These are phyloP conservation scores for Pseudozyma sp. DNA, from an alignment of 1,284 basidiomycete genomes.

Conservation along the genomic window DNA sequence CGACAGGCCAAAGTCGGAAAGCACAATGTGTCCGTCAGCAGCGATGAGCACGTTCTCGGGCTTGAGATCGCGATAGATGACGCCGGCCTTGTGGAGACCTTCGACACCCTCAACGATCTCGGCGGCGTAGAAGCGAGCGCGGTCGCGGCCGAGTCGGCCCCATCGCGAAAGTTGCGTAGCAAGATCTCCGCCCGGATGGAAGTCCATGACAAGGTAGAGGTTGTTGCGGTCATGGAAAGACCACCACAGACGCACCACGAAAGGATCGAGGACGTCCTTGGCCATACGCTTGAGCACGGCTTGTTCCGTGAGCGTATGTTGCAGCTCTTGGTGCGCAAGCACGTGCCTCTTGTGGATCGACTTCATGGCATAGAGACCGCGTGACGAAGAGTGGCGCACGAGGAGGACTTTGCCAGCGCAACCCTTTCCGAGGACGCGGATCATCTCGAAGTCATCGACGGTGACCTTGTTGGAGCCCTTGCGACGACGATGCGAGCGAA, in stretches of 20 bases:
- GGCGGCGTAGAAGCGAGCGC: slow-evolving; percentile 96
- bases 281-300: slow-evolving; percentile 78
- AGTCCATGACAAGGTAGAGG: slow-evolving; percentile 71
- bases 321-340: slow-evolving; percentile 67
- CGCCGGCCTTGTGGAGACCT: slow-evolving; percentile 98
- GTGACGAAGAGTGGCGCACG: slow-evolving; percentile 58
- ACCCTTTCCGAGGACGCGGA: slow-evolving; percentile 68
- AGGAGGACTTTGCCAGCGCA: slow-evolving; percentile 68
- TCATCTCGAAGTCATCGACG: slow-evolving; percentile 76
- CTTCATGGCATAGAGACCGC: slow-evolving; percentile 66
- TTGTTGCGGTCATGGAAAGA: slow-evolving; percentile 68
- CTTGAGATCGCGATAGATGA: slow-evolving; percentile 98
- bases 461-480: slow-evolving; percentile 60
- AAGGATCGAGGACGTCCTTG: slow-evolving; percentile 65
- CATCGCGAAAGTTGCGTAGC: slow-evolving; percentile 80
- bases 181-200: slow-evolving; percentile 99
- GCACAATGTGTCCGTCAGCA: slow-evolving; percentile 98
- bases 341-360: slow-evolving; percentile 68
- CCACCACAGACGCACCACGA: slow-evolving; percentile 68
- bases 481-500: slow-evolving; percentile 24
- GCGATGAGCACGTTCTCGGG: slow-evolving; percentile 99
- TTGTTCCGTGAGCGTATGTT: slow-evolving; percentile 67
- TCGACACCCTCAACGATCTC: slow-evolving; percentile 98
- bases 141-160: slow-evolving; percentile 92
- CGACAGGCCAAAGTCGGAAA: slow-evolving; percentile 98